Evolutionary conservation across 345 rosid species (phyloP), one percentile per base, ranked within the genome.

Genomic region (Noccaea caerulescens): DNA sequence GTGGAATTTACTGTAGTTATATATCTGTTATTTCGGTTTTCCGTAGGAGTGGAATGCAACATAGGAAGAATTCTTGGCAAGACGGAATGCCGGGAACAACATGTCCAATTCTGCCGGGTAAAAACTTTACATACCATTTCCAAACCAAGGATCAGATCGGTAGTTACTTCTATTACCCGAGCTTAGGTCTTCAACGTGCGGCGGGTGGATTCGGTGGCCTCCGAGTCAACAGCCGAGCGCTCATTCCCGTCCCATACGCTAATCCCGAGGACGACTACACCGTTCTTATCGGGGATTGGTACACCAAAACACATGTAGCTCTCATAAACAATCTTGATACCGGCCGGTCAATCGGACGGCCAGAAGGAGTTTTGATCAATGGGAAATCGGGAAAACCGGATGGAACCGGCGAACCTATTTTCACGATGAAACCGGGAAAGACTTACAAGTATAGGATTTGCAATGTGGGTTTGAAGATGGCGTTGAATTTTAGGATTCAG

Each of bases 101-200:
- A 72, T 90, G 96, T 68, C 93, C 91, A 2, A 88, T 90, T 65
- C 90, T 88, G 52, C 90, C 96, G 0, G 96, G 96, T n/a, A 49
- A 64, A 44, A 90, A 90, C 82, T 84, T 86, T 84, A 86, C 91
- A 8, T 90, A 87, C 75, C 81, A 69, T 53, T 86, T 90, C 41
- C 96, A 90, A 77, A 83, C 83, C 49, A 90, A 90, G 81, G 96
- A 90, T 73, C 91, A 90, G 77, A 90, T 90, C 12, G 96, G 96
- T 11, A 90, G 88, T 75, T 87, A 83, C 79, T 90, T 86, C 69
- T 90, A 90, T 47, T 90, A 84, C 82, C 91, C 96, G 27, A 84
- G 93, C n/a, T 87, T 90, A 13, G 93, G 80, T 53, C 78, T 90
- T 60, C 96, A 90, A 81, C 86, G 86, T 82, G 96, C 93, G 33